These are phyloP conservation scores for Hypoxylon cercidicola DNA, from an alignment of 495 filamentous ascomycete genomes.

Conservation along the genomic window DNA sequence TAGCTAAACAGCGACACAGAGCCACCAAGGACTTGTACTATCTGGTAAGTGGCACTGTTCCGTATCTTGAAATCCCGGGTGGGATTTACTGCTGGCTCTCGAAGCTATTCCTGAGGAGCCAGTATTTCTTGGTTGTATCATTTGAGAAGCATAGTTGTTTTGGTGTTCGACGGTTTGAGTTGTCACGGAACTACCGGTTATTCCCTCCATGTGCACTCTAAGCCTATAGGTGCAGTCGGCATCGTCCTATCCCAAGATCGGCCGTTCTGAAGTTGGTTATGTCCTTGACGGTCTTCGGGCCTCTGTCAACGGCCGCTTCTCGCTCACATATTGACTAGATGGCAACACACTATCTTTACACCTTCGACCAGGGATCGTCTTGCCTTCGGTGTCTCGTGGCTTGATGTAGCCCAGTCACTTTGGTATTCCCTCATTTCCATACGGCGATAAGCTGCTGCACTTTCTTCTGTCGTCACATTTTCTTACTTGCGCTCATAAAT, in stretches of 20 bases:
- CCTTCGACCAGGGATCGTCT: not conserved
- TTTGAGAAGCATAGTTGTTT: not conserved
- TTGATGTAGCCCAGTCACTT: not conserved
- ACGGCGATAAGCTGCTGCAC: not conserved
- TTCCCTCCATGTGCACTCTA: not conserved
- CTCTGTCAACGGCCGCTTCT: too few relatives aligned
- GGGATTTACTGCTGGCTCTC: not conserved
- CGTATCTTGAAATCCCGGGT: not conserved
- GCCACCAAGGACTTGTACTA: slow-evolving; percentile 59
- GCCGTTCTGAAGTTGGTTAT: too few relatives aligned
- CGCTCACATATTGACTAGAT: not conserved
- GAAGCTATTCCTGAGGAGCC: not conserved
- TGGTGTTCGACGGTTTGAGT: not conserved
- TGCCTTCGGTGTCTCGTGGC: not conserved
- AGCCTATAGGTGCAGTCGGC: not conserved
- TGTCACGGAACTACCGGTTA: not conserved
- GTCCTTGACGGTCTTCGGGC: too few relatives aligned
- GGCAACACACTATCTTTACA: not conserved
- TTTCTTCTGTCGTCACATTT: not conserved
- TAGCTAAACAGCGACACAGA: slow-evolving; percentile 55
- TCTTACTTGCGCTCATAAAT: not conserved
- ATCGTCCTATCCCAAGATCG: not conserved
- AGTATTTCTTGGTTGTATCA: not conserved
- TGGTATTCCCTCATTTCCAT: not conserved
- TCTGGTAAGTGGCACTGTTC: slow-evolving; percentile 45